Evolutionary conservation across 148 eudicot species (phyloP).

Genomic region (Persicaria tinctoria): DNA sequence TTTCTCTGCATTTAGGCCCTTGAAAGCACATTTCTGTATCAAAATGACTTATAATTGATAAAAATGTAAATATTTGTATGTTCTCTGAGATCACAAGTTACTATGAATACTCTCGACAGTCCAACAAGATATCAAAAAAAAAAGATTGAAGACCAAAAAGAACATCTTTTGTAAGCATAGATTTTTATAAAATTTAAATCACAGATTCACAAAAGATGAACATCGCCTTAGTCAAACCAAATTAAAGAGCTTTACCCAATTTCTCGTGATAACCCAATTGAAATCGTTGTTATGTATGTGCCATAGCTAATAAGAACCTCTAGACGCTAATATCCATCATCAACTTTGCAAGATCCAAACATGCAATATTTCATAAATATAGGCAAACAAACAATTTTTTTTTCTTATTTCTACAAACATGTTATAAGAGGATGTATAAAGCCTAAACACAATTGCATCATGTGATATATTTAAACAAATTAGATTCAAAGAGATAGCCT

Average conservation of each 20-base stretch:
- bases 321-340: neutral
- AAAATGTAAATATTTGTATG: slow-evolving; percentile 20
- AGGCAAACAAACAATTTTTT: neutral
- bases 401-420: neutral
- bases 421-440: neutral
- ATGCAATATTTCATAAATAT: neutral
- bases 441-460: neutral
- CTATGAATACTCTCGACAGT: neutral
- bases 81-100: neutral
- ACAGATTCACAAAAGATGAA: neutral
- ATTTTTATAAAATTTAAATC: neutral
- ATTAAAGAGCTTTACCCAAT: neutral
- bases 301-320: neutral
- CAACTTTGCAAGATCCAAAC: neutral
- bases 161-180: neutral
- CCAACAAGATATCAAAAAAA: neutral
- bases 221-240: neutral
- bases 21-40: slow-evolving; percentile 94
- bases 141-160: neutral
- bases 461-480: neutral
- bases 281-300: neutral
- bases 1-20: slow-evolving; percentile 98
- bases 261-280: neutral
- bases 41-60: slow-evolving; percentile 76
- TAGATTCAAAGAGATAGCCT: too few species aligned